Conservation (phyloP, 805 yeast species). For the Wickerhamiella musiphila region DNA sequence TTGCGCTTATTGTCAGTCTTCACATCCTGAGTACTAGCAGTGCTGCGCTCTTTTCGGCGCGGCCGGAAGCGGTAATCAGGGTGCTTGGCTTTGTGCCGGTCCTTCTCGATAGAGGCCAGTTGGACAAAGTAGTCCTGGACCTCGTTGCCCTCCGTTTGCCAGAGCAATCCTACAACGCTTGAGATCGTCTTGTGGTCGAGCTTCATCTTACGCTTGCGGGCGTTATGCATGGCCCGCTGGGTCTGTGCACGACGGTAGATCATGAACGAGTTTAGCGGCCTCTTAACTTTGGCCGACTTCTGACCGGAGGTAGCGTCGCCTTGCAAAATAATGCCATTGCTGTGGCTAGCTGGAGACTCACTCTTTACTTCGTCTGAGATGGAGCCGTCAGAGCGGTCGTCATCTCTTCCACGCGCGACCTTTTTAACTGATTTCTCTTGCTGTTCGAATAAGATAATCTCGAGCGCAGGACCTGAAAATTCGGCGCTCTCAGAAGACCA, state of each 20-base stretch:
- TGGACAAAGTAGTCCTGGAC: slow-evolving; percentile 24
- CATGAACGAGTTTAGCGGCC: slow-evolving; percentile 34
- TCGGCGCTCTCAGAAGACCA: neutral
- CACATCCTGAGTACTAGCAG: neutral
- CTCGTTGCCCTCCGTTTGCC: slow-evolving; percentile 27
- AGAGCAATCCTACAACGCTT: slow-evolving; percentile 28
- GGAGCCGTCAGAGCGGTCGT: neutral
- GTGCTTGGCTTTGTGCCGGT: slow-evolving; percentile 25
- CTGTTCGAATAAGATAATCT: neutral
- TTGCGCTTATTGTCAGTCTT: neutral
- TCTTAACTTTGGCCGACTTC: slow-evolving; percentile 20
- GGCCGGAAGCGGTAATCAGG: slow-evolving; percentile 32
- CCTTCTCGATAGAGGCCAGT: slow-evolving; percentile 27
- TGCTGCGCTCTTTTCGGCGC: slow-evolving; percentile 15
- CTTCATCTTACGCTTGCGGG: slow-evolving; percentile 17
- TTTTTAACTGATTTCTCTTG: slow-evolving; percentile 2
- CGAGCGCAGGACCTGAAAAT: slow-evolving; percentile 2
- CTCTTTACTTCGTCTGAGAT: neutral
- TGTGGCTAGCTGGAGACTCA: too few species aligned
- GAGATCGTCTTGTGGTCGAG: slow-evolving; percentile 28
- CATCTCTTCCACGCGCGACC: neutral
- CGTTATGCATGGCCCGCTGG: slow-evolving; percentile 24
- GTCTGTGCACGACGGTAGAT: slow-evolving; percentile 29
- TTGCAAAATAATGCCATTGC: too few species aligned
- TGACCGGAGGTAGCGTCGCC: slow-evolving; percentile 8